A percentile compares a stretch with the other conserved stretches of the same genome.
These are phyloP conservation scores for Cyclostephanos invisitatus DNA, from an alignment of 108 stramenopile genomes.

Conservation along the genomic window DNA sequence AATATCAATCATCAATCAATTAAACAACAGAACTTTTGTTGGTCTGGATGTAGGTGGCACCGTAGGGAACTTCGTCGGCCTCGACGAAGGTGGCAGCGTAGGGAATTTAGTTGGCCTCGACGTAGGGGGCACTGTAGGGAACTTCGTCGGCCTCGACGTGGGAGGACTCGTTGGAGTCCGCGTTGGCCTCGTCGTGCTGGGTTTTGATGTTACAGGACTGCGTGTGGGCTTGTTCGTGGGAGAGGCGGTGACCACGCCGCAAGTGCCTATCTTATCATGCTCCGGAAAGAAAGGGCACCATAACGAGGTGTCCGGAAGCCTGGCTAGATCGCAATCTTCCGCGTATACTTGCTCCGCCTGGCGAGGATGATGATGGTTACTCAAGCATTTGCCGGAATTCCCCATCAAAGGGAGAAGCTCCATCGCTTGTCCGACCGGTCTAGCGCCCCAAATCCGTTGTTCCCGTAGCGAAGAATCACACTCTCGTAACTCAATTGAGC, in stretches of 20 bases:
- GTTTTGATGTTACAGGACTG: neutral
- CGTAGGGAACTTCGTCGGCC: neutral
- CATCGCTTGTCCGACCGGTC: slow-evolving; percentile 18
- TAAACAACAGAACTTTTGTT: neutral
- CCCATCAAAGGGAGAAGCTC: slow-evolving; percentile 28
- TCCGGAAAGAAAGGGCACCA: neutral
- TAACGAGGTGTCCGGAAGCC: neutral
- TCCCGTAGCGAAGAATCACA: slow-evolving; percentile 6
- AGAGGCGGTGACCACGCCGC: neutral
- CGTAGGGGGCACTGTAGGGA: neutral
- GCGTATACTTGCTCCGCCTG: slow-evolving; percentile 27
- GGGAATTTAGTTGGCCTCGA: neutral
- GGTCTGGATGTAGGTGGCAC: neutral
- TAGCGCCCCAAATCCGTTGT: slow-evolving; percentile 23
- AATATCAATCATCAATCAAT: no score
- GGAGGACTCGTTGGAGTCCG: neutral
- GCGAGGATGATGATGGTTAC: slow-evolving; percentile 45
- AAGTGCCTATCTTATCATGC: neutral
- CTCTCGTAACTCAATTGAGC: neutral
- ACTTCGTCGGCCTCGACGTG: neutral
- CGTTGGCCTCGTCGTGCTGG: neutral
- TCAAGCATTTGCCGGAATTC: slow-evolving; percentile 23
- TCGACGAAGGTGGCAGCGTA: neutral
- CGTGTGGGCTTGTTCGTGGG: neutral
- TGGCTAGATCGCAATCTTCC: slow-evolving; percentile 12